Evolutionary conservation across 768 basidiomycete genomes (phyloP).

Genomic region (Psilocybe tampanensis): DNA sequence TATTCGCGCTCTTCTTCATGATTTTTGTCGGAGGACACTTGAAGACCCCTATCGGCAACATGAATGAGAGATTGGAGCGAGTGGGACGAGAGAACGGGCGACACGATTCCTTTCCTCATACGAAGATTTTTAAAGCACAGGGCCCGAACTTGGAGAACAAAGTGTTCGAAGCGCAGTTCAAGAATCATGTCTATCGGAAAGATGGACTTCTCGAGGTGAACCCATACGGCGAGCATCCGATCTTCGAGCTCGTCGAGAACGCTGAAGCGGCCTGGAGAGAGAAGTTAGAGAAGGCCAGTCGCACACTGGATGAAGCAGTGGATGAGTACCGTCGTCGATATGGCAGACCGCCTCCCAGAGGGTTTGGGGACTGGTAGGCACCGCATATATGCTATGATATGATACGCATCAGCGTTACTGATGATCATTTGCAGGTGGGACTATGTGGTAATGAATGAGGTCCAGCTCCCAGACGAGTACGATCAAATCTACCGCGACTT

Average conservation of each 20-base stretch:
- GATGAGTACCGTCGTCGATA: constrained; percentile 79
- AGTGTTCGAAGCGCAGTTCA: constrained; percentile 11
- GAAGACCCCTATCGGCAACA: background rate
- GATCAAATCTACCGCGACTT: constrained; percentile 73
- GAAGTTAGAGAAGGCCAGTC: constrained; percentile 68
- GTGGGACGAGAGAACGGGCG: background rate
- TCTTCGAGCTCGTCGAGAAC: constrained; percentile 70
- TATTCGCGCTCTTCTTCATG: background rate
- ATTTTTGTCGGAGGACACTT: background rate
- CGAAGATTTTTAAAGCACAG: background rate
- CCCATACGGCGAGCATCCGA: constrained; percentile 63
- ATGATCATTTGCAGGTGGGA: constrained; percentile 36
- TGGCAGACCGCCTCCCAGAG: constrained; percentile 72
- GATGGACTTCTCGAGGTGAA: constrained; percentile 47
- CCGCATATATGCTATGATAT: background rate
- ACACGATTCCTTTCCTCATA: background rate
- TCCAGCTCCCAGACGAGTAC: constrained; percentile 85
- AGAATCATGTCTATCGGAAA: constrained; percentile 34
- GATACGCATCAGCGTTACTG: background rate
- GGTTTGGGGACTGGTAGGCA: constrained; percentile 83
- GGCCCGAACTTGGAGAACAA: background rate
- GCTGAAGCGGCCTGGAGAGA: constrained; percentile 69
- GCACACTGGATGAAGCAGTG: constrained; percentile 74
- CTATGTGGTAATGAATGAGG: constrained; percentile 60
- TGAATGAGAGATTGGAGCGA: background rate